These are phyloP conservation scores for Gonium pectorale DNA, from an alignment of 139 green algal genomes.

Conservation along the genomic window DNA sequence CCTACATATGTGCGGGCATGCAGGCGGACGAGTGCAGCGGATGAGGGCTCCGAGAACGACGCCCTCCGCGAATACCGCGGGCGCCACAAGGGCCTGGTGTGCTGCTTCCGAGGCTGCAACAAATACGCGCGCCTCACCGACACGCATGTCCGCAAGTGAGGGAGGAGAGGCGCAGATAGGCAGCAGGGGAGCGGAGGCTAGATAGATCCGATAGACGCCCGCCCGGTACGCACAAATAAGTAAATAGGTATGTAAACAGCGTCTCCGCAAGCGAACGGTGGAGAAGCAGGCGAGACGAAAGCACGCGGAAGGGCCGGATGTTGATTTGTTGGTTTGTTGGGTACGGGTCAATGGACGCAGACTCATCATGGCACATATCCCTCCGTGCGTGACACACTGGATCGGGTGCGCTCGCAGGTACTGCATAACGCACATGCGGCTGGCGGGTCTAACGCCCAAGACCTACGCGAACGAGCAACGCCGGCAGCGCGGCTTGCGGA, in stretches of 20 bases:
- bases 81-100: conserved; percentile 33
- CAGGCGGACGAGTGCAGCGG: too few species aligned
- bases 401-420: not conserved
- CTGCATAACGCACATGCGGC: conserved; percentile 34
- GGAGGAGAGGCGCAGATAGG: too few species aligned
- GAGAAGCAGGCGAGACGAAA: too few species aligned
- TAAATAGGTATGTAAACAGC: too few species aligned
- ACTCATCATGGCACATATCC: not conserved
- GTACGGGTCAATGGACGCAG: too few species aligned
- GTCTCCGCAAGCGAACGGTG: too few species aligned
- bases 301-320: too few species aligned
- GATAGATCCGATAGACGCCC: too few species aligned
- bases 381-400: not conserved
- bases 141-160: not conserved
- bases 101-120: not conserved
- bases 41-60: too few species aligned
- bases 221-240: not conserved
- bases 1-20: too few species aligned
- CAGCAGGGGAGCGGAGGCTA: not conserved
- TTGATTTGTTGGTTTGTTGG: too few species aligned
- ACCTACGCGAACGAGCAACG: conserved; percentile 5
- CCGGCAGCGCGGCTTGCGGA: too few species aligned
- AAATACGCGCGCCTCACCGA: conserved; percentile 26
- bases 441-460: not conserved
- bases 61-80: not conserved